These are phyloP conservation scores for Zygosaccharomyces pseudobailii DNA, from an alignment of 1,139 yeast species.

Conservation along the genomic window DNA sequence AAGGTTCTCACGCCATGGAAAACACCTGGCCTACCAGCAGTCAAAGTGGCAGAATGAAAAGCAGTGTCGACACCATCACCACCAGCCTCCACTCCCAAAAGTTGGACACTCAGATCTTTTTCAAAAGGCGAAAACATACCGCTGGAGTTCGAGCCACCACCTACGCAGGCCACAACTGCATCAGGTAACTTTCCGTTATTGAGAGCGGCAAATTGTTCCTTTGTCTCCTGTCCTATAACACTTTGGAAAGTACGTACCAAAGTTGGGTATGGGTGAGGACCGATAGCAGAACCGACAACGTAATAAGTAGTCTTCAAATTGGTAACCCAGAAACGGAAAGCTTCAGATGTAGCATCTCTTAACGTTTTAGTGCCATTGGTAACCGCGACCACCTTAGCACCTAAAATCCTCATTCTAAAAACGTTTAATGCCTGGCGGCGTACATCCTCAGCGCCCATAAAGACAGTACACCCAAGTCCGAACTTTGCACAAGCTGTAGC, in stretches of 20 bases:
- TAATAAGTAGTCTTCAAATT: slow-evolving; percentile 82
- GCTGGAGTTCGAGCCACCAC: slow-evolving; percentile 96
- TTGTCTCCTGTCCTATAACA: slow-evolving; percentile 92
- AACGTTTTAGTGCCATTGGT: slow-evolving; percentile 92
- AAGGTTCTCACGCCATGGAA: slow-evolving; percentile 97
- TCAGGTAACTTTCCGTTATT: slow-evolving; percentile 84
- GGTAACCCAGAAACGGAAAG: slow-evolving; percentile 93
- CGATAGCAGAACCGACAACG: slow-evolving; percentile 96
- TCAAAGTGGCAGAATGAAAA: slow-evolving; percentile 86
- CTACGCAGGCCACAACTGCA: slow-evolving; percentile 96
- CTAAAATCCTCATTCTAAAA: slow-evolving; percentile 92
- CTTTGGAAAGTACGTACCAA: slow-evolving; percentile 97
- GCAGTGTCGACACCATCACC: slow-evolving; percentile 92
- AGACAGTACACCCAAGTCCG: slow-evolving; percentile 92
- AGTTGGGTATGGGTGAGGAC: slow-evolving; percentile 98
- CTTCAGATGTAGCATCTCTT: slow-evolving; percentile 97
- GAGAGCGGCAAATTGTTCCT: slow-evolving; percentile 75
- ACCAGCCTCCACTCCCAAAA: slow-evolving; percentile 97
- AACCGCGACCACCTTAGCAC: slow-evolving; percentile 92
- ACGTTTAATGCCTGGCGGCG: slow-evolving; percentile 98
- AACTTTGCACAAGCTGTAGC: slow-evolving; percentile 99
- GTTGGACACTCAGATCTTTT: slow-evolving; percentile 65
- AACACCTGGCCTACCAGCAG: slow-evolving; percentile 93
- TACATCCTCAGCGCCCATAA: slow-evolving; percentile 99
- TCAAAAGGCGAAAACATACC: slow-evolving; percentile 96